Base-by-base conservation (phyloP, 352 stramenopile species). In the Vaucheria bursata region DNA sequence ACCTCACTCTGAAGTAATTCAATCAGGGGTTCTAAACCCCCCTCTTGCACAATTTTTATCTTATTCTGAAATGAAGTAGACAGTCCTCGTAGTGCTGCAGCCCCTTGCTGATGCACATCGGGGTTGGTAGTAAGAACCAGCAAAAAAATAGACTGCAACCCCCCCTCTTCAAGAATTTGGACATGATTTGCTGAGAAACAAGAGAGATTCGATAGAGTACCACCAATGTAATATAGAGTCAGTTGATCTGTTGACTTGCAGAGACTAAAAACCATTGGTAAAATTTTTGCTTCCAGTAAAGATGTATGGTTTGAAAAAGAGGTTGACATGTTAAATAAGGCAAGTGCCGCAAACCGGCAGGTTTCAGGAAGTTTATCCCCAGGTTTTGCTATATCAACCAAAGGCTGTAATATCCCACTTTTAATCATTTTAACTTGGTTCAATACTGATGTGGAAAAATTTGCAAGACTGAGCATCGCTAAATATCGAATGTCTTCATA, bases 41-140 rank as follows among this genome's bases (percentile, higher is more conserved):
- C 94, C 88, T 98, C 94, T 71, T 98, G 92, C 1, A 98, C 88
- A 70, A 98, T 97, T 83, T 98, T 97, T 73, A 97, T 89, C 79
- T 97, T 97, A 84, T 96, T 96, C 5, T 88, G 86, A 18, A 93
- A 88, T 18, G 85, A 93, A 39, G 95, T 91, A 32, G 89, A 91
- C 29, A 98, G 88, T 0, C 94, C 94, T 31, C 94, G 91, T 12
- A 98, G 84, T 52, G 93, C 93, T 33, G 94, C 92, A 33, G 93
- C 90, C 7, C 73, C 79, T 83, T 97, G 92, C 66, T 97, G 92
- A 70, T 98, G 94, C 38, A 97, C 91, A 68, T 95, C 92, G 5
- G 88, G 92, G 79, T 97, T 91, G 35, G 89, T 81, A 0, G 91
- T 95, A 50, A 91, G 92, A 4, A 88, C 90, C 4, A 98, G 86